phyloP scores from a whole-genome alignment of 352 stramenopile species.

The Phytophthora fragariaefolia region DNA sequence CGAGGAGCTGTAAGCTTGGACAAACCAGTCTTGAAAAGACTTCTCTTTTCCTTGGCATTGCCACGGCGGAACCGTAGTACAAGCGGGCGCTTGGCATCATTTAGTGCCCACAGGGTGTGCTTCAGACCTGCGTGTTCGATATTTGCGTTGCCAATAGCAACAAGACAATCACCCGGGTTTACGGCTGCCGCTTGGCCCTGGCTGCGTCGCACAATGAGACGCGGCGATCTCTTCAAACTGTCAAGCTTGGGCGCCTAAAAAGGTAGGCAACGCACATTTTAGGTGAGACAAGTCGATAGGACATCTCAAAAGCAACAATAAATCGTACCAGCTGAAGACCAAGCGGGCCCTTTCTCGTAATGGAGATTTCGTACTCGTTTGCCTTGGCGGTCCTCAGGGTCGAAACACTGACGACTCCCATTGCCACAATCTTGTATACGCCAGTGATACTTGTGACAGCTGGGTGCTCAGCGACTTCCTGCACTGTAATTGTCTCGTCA shows the following conservation, averaged over 20 bases:
- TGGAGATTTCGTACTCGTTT: constrained; percentile 86
- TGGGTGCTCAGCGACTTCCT: constrained; percentile 74
- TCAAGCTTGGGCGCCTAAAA: constrained; percentile 53
- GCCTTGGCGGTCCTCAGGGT: constrained; percentile 73
- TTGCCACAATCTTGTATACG: constrained; percentile 82
- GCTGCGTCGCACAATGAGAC: constrained; percentile 80
- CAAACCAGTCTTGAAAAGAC: constrained; percentile 63
- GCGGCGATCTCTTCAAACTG: constrained; percentile 55
- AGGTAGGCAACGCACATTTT: constrained; percentile 13
- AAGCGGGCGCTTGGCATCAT: constrained; percentile 74
- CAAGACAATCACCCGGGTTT: constrained; percentile 82
- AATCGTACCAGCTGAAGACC: constrained; percentile 68
- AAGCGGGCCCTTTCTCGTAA: constrained; percentile 62
- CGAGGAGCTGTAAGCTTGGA: constrained; percentile 44
- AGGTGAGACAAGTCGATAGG: constrained; percentile 13
- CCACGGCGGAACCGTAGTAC: constrained; percentile 83
- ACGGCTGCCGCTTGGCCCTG: constrained; percentile 74
- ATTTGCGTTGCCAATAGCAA: constrained; percentile 83
- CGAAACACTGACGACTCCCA: constrained; percentile 83
- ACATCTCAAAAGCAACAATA: neutral
- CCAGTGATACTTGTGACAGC: constrained; percentile 81
- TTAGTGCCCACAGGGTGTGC: constrained; percentile 87
- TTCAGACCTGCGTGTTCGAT: constrained; percentile 87
- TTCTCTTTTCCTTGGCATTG: constrained; percentile 79
- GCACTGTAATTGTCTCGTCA: constrained; percentile 76